Percentiles rank a stretch among this genome's conserved stretches.
phyloP scores from a whole-genome alignment of 75 land plant species.

The Larix kaempferi region DNA sequence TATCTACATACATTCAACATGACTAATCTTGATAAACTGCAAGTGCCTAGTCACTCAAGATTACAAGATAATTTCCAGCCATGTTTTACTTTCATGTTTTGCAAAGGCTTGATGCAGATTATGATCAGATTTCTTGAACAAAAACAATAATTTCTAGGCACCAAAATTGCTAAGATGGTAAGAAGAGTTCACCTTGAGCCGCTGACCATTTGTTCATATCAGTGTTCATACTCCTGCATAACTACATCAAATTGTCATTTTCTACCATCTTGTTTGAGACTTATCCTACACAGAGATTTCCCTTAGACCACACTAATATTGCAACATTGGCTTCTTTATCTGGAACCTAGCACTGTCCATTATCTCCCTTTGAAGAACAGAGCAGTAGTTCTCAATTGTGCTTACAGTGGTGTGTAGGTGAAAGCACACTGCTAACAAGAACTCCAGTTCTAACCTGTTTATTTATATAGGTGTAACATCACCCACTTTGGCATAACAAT shows the following conservation, averaged over 20 bases:
- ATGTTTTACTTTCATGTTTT: too few relatives aligned
- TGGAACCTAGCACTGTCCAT: not conserved
- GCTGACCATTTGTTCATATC: too few relatives aligned
- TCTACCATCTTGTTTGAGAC: not conserved
- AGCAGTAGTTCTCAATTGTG: conserved; percentile 30
- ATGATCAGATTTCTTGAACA: too few relatives aligned
- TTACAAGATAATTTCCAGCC: too few relatives aligned
- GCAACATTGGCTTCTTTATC: conserved; percentile 2
- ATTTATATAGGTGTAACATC: conserved; percentile 27
- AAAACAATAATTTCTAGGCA: too few relatives aligned
- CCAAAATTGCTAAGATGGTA: too few relatives aligned
- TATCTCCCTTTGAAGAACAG: conserved; percentile 22
- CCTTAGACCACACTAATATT: not conserved
- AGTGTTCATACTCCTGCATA: conserved; percentile 3
- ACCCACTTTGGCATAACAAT: conserved; percentile 33
- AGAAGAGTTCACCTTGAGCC: too few relatives aligned
- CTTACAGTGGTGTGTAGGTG: conserved; percentile 22
- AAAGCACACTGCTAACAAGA: conserved; percentile 21
- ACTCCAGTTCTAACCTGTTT: conserved; percentile 30
- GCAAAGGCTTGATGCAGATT: too few relatives aligned
- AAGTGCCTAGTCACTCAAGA: too few relatives aligned
- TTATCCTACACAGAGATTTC: not conserved
- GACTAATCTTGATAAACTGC: too few relatives aligned
- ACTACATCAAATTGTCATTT: conserved; percentile 9
- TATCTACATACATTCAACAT: too few relatives aligned